phyloP scores from a whole-genome alignment of 352 stramenopile species.

The Globisporangium echinulatum region DNA sequence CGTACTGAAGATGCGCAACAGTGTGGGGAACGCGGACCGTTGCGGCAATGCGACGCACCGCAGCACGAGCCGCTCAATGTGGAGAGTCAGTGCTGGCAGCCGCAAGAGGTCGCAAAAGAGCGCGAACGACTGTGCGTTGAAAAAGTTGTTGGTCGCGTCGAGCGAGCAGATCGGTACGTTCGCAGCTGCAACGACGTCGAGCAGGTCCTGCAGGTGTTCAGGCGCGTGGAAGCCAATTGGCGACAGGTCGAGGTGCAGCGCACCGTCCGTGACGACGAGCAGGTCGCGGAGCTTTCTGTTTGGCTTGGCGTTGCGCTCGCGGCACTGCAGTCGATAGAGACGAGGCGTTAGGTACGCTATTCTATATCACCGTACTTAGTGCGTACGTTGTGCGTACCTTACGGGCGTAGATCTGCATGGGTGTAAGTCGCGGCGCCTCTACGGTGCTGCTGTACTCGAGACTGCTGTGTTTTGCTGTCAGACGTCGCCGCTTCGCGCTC shows the following conservation, averaged over 20 bases:
- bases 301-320: constrained; percentile 26
- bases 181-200: constrained; percentile 30
- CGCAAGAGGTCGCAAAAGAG: constrained; percentile 40
- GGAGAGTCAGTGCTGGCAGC: constrained; percentile 24
- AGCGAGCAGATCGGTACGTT: constrained; percentile 37
- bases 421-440: constrained; percentile 8
- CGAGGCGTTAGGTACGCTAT: background rate
- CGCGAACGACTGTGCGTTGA: constrained; percentile 42
- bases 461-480: constrained; percentile 1
- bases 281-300: constrained; percentile 36
- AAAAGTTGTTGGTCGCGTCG: constrained; percentile 57
- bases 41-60: constrained; percentile 43
- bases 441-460: background rate
- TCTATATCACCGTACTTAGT: too few species aligned
- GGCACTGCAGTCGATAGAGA: constrained; percentile 21
- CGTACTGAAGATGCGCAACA: constrained; percentile 34
- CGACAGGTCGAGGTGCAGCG: constrained; percentile 40
- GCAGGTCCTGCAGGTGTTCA: constrained; percentile 43
- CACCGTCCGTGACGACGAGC: constrained; percentile 28
- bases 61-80: constrained; percentile 30
- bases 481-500: constrained; percentile 21
- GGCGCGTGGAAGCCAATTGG: constrained; percentile 44
- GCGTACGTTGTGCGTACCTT: constrained; percentile 18
- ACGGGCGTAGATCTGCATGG: constrained; percentile 30
- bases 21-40: constrained; percentile 30